phyloP scores from a whole-genome alignment of 2,329 filamentous ascomycete species.

The Fusarium sp. region DNA sequence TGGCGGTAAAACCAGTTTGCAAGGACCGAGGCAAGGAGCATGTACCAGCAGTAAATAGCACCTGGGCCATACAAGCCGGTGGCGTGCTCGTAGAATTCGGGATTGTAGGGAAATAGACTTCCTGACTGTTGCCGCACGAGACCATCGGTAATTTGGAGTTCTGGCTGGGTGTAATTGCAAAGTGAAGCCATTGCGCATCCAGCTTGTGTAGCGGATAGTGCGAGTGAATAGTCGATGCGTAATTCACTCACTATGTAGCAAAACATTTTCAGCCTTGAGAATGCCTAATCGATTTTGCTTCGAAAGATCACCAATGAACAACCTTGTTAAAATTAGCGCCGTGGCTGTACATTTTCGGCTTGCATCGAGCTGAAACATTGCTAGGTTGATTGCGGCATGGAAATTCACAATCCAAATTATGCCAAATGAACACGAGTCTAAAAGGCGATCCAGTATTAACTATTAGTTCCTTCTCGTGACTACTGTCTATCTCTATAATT shows the following conservation, averaged over 20 bases:
- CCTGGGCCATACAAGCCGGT: slow-evolving; percentile 20
- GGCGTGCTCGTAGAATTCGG: slow-evolving; percentile 16
- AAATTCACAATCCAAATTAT: too few species aligned
- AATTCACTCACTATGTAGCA: too few species aligned
- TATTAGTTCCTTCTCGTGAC: neutral
- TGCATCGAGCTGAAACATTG: neutral
- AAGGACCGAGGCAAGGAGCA: slow-evolving; percentile 16
- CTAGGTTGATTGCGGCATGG: neutral
- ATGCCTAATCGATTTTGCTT: neutral
- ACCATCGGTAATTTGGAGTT: slow-evolving; percentile 9
- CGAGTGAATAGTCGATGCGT: too few species aligned
- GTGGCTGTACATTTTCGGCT: neutral
- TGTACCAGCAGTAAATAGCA: slow-evolving; percentile 23
- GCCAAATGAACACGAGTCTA: too few species aligned
- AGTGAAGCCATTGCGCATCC: slow-evolving; percentile 2
- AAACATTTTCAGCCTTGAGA: neutral
- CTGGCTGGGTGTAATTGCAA: slow-evolving; percentile 25
- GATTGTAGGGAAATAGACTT: slow-evolving; percentile 13
- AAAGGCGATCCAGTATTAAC: too few species aligned
- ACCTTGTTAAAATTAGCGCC: neutral
- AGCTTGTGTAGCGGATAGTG: too few species aligned
- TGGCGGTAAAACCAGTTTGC: neutral
- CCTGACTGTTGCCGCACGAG: neutral
- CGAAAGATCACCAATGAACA: neutral
- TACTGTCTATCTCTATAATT: too few species aligned